Evolutionary conservation across 306 rosid species (phyloP).

Genomic region (Glycine soja): DNA sequence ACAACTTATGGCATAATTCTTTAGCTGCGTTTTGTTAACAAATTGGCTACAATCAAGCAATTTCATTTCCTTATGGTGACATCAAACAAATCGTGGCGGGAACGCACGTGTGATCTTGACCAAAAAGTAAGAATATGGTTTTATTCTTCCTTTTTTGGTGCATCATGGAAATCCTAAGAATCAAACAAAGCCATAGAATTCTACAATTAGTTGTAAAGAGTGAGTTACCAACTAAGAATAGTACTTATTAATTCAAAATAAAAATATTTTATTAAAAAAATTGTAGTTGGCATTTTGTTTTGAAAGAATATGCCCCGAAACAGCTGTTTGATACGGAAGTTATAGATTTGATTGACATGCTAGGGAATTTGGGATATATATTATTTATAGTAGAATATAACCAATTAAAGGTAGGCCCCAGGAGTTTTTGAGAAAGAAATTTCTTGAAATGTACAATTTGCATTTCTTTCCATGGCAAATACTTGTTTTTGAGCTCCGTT

Average conservation of each 20-base stretch:
- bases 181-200: neutral
- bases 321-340: neutral
- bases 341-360: neutral
- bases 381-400: neutral
- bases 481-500: neutral
- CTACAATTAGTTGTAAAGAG: constrained; percentile 23
- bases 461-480: neutral
- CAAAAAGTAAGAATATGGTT: neutral
- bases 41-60: neutral
- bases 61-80: neutral
- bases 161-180: neutral
- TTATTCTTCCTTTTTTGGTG: neutral
- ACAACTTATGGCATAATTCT: no score
- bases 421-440: constrained; percentile 17
- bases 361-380: neutral
- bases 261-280: neutral
- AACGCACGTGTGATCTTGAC: neutral
- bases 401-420: neutral
- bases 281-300: neutral
- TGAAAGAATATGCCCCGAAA: constrained; percentile 1
- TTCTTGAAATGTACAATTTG: constrained; percentile 19
- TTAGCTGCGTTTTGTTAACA: neutral
- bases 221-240: neutral
- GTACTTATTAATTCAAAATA: neutral
- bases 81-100: neutral